Conservation (phyloP, 2,329 filamentous ascomycete species). For the Dactylellina parvicollis region DNA sequence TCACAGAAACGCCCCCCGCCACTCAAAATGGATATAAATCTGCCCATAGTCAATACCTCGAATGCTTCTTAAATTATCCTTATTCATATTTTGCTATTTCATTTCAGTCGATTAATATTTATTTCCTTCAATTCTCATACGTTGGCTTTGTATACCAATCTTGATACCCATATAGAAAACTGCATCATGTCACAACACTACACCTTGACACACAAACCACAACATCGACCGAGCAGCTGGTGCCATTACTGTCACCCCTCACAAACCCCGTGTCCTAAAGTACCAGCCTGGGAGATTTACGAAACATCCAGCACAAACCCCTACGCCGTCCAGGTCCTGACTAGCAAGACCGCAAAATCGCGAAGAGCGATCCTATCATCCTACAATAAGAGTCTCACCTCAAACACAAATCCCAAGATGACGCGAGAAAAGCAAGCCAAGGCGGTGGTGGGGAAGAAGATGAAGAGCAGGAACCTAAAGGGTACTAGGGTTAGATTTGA, state of each 20-base stretch:
- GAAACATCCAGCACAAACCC: slow-evolving; percentile 13
- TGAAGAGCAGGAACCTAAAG: slow-evolving; percentile 12
- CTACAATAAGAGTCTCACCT: background rate
- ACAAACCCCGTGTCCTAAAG: background rate
- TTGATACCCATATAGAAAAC: background rate
- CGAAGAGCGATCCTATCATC: slow-evolving; percentile 1
- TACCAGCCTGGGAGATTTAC: slow-evolving; percentile 22
- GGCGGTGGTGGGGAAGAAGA: slow-evolving; percentile 3
- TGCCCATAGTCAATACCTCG: background rate
- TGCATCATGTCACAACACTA: slow-evolving; percentile 35
- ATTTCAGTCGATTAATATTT: background rate
- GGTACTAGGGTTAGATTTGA: slow-evolving; percentile 3
- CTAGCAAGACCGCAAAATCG: background rate
- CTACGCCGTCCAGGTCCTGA: slow-evolving; percentile 2
- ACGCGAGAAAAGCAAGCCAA: background rate
- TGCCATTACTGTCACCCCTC: background rate
- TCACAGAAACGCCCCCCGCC: background rate
- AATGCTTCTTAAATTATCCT: too few species aligned
- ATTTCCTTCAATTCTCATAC: background rate
- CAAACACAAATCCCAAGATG: slow-evolving; percentile 9
- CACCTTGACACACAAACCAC: slow-evolving; percentile 2
- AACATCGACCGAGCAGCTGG: background rate
- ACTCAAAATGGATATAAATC: slow-evolving; percentile 12
- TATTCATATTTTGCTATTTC: too few species aligned
- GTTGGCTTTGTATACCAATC: background rate